Conservation (phyloP, 176 grass and related monocot genomes). For the Panicum miliaceum region DNA sequence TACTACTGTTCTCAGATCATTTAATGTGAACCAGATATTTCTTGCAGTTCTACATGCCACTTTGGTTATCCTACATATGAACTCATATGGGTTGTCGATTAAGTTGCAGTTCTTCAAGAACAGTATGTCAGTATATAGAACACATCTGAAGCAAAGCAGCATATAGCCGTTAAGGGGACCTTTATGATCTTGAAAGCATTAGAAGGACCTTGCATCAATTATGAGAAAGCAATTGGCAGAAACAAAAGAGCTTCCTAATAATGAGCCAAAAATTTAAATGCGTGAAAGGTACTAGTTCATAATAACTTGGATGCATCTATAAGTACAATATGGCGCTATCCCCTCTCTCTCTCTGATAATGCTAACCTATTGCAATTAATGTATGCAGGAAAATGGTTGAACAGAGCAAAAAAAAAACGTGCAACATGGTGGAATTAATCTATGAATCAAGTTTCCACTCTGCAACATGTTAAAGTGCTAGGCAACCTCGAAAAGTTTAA, state of each 20-base stretch:
- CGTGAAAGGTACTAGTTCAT: background rate
- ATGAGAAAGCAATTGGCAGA: background rate
- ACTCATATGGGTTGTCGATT: background rate
- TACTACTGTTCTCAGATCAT: background rate
- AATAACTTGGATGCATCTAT: background rate
- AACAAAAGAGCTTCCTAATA: slow-evolving; percentile 18
- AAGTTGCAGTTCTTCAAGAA: slow-evolving; percentile 6
- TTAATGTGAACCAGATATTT: background rate
- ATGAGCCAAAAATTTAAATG: background rate
- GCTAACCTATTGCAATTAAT: background rate
- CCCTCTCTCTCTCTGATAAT: background rate
- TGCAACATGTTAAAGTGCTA: slow-evolving; percentile 14
- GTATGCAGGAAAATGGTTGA: slow-evolving; percentile 9
- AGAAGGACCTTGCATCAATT: background rate
- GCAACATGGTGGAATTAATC: background rate
- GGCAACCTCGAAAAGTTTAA: background rate
- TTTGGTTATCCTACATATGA: background rate
- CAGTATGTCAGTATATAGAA: background rate
- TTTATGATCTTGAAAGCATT: background rate
- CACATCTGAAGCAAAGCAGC: background rate
- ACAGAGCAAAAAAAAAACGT: background rate
- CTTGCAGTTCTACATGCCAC: background rate
- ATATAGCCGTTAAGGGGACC: background rate
- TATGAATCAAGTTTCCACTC: background rate
- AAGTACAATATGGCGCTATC: slow-evolving; percentile 6